phyloP scores from a whole-genome alignment of 2,329 filamentous ascomycete genomes.

The Phoma sp. region DNA sequence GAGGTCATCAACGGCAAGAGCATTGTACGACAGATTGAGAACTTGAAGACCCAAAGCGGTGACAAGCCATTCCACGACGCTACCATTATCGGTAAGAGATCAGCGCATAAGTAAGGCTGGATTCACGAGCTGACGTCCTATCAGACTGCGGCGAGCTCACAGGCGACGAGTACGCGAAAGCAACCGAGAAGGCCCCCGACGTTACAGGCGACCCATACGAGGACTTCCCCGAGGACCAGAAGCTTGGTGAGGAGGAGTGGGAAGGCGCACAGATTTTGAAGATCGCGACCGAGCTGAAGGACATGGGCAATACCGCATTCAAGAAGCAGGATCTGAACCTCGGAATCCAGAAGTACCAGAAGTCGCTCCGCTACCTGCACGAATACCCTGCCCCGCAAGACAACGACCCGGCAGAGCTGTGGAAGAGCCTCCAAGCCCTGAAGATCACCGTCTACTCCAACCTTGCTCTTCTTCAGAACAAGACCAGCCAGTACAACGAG shows the following conservation, averaged over 20 bases:
- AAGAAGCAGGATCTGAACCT: constrained; percentile 75
- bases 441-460: constrained; percentile 91
- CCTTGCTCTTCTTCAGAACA: constrained; percentile 83
- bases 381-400: constrained; percentile 77
- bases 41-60: constrained; percentile 72
- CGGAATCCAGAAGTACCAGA: constrained; percentile 91
- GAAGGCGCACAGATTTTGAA: constrained; percentile 73
- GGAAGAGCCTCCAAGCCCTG: constrained; percentile 72
- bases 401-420: constrained; percentile 72
- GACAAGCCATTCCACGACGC: constrained; percentile 82
- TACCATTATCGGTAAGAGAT: constrained; percentile 61
- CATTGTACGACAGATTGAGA: constrained; percentile 88
- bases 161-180: constrained; percentile 71
- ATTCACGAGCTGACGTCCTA: background rate
- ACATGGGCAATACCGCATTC: constrained; percentile 91
- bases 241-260: constrained; percentile 62
- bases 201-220: constrained; percentile 89
- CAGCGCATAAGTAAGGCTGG: background rate
- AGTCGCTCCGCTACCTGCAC: constrained; percentile 87
- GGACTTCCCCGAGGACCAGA: constrained; percentile 90
- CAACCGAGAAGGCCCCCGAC: constrained; percentile 75
- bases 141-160: constrained; percentile 85
- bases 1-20: constrained; percentile 94
- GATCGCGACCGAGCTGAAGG: constrained; percentile 86
- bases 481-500: constrained; percentile 75